Conservation (phyloP, 1,139 yeast species). For the Blastobotrys niveus region DNA sequence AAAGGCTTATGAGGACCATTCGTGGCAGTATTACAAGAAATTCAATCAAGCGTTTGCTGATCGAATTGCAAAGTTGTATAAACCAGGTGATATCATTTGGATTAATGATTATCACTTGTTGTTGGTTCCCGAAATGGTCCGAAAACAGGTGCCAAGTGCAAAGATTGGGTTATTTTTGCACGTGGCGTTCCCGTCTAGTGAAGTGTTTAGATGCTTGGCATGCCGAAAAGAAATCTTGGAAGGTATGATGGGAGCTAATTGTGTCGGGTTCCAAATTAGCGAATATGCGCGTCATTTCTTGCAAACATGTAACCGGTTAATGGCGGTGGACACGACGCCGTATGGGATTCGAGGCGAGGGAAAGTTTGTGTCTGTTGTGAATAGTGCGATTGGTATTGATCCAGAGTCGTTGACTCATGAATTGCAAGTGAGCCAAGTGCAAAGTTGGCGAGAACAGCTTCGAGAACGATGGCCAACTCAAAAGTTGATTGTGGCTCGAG, state of each 20-base stretch:
- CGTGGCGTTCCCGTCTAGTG: slow-evolving; percentile 92
- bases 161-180: slow-evolving; percentile 89
- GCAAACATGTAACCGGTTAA: slow-evolving; percentile 79
- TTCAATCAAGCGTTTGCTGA: slow-evolving; percentile 81
- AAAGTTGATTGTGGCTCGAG: slow-evolving; percentile 75
- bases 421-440: slow-evolving; percentile 49
- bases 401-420: slow-evolving; percentile 49
- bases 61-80: slow-evolving; percentile 57
- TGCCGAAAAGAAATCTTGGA: slow-evolving; percentile 69
- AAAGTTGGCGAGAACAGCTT: slow-evolving; percentile 64
- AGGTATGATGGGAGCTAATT: slow-evolving; percentile 87
- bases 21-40: slow-evolving; percentile 78
- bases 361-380: slow-evolving; percentile 59
- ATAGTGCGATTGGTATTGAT: slow-evolving; percentile 85
- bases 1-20: slow-evolving; percentile 90
- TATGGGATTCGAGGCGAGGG: slow-evolving; percentile 67
- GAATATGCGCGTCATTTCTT: slow-evolving; percentile 92
- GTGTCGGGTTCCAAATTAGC: slow-evolving; percentile 81
- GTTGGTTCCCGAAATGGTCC: slow-evolving; percentile 78
- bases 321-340: slow-evolving; percentile 77
- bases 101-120: slow-evolving; percentile 89
- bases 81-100: slow-evolving; percentile 75
- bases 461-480: slow-evolving; percentile 73
- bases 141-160: slow-evolving; percentile 71
- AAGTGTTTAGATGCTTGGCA: slow-evolving; percentile 90